These are phyloP conservation scores for Eucalyptus leucophloia DNA, from an alignment of 345 rosid species.

Conservation along the genomic window DNA sequence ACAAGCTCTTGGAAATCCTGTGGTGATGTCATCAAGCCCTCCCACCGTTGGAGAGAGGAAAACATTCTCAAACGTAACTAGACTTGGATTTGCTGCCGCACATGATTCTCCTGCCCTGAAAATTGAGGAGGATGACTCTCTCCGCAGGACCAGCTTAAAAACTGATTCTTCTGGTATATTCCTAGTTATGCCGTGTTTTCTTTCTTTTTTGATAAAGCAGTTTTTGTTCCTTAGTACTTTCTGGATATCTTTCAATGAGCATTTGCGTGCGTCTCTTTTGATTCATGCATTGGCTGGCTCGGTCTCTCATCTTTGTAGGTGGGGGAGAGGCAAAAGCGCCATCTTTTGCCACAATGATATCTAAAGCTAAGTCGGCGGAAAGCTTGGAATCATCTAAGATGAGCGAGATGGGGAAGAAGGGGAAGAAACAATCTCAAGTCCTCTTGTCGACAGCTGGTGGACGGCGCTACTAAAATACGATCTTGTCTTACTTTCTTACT, in stretches of 20 bases:
- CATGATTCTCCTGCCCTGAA: conserved; percentile 81
- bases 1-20: conserved; percentile 59
- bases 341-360: conserved; percentile 72
- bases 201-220: neutral
- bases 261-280: neutral
- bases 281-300: neutral
- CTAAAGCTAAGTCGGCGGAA: conserved; percentile 33
- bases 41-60: conserved; percentile 52
- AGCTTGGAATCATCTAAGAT: conserved; percentile 14
- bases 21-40: conserved; percentile 49
- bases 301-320: conserved; percentile 16
- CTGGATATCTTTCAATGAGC: neutral
- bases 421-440: conserved; percentile 60
- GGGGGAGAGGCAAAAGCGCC: conserved; percentile 32
- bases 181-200: neutral
- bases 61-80: conserved; percentile 74
- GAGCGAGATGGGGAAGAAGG: conserved; percentile 64
- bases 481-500: neutral
- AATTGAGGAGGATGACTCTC: conserved; percentile 28
- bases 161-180: conserved; percentile 25
- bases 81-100: conserved; percentile 90
- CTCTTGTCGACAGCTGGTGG: conserved; percentile 81
- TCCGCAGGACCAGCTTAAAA: conserved; percentile 8
- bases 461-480: conserved; percentile 45
- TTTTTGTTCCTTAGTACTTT: neutral